Percentiles rank a stretch among this genome's conserved stretches.
phyloP scores from a whole-genome alignment of 2,329 filamentous ascomycete genomes.

The Aspergillus felis region DNA sequence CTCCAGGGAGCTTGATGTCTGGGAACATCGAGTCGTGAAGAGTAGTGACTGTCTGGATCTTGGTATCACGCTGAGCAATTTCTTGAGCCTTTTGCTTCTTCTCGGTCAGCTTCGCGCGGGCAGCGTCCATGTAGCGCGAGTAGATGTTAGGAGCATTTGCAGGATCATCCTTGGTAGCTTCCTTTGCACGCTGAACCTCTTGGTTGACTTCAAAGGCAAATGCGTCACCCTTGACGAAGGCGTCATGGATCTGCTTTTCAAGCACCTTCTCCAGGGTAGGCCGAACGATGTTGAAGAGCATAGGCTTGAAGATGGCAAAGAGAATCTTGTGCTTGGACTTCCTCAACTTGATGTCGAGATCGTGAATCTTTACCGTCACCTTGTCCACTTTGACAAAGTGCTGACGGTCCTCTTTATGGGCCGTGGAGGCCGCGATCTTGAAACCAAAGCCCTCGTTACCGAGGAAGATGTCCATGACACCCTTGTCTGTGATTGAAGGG shows the following conservation, averaged over 20 bases:
- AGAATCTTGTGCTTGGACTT: conserved; percentile 93
- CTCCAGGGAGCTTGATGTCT: conserved; percentile 76
- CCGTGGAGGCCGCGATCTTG: conserved; percentile 81
- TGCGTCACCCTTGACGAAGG: conserved; percentile 70
- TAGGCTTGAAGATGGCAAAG: conserved; percentile 79
- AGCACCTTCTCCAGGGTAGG: conserved; percentile 82
- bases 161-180: conserved; percentile 64
- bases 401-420: conserved; percentile 68
- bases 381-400: conserved; percentile 95
- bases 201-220: conserved; percentile 72
- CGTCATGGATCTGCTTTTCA: conserved; percentile 84
- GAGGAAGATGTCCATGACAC: conserved; percentile 83
- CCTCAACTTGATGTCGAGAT: conserved; percentile 84
- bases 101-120: conserved; percentile 68
- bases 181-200: conserved; percentile 71
- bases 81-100: conserved; percentile 73
- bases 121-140: conserved; percentile 72
- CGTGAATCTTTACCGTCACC: conserved; percentile 74
- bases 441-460: conserved; percentile 86
- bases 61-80: conserved; percentile 56
- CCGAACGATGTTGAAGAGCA: conserved; percentile 78
- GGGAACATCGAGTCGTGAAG: conserved; percentile 91
- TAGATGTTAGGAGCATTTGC: conserved; percentile 78
- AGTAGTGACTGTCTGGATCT: conserved; percentile 79
- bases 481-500: conserved; percentile 79